phyloP scores from a whole-genome alignment of 2,329 filamentous ascomycete species.

The Cladosporium sp. region DNA sequence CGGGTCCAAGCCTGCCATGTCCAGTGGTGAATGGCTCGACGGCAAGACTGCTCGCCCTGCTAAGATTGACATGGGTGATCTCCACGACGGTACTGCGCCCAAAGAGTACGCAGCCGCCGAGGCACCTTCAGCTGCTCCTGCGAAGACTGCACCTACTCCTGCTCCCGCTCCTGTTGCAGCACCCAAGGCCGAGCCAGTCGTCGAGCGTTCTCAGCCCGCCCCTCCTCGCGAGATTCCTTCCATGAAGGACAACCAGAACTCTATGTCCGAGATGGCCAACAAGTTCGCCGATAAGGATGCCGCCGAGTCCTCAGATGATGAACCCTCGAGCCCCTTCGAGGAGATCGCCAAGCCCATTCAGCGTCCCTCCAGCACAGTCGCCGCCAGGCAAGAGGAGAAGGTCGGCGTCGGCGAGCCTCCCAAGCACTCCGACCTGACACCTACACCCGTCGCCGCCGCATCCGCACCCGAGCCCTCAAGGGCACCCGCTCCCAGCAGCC shows the following conservation, averaged over 20 bases:
- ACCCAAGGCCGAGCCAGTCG: conserved; percentile 47
- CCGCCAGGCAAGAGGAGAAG: conserved; percentile 44
- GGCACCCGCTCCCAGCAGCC: conserved; percentile 5
- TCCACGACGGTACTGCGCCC: conserved; percentile 82
- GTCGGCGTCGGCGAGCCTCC: conserved; percentile 37
- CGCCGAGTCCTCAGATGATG: conserved; percentile 59
- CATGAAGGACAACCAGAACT: conserved; percentile 82
- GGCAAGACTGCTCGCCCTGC: conserved; percentile 78
- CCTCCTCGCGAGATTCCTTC: conserved; percentile 58
- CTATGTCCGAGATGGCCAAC: conserved; percentile 80
- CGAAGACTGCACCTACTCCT: conserved; percentile 36
- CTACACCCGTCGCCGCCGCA: conserved; percentile 30
- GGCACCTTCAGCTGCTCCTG: conserved; percentile 51
- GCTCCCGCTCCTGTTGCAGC: conserved; percentile 40
- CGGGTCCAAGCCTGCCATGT: conserved; percentile 78
- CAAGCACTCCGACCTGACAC: conserved; percentile 28
- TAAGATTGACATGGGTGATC: conserved; percentile 89
- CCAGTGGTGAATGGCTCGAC: conserved; percentile 77
- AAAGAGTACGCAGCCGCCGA: conserved; percentile 74
- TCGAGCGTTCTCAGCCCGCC: conserved; percentile 48
- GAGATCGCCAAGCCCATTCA: conserved; percentile 76
- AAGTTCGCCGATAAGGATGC: conserved; percentile 77
- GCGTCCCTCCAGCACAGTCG: conserved; percentile 48
- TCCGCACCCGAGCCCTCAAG: conserved; percentile 31
- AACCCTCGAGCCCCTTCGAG: conserved; percentile 79